Base-by-base conservation (phyloP, 2,329 filamentous ascomycete species). In the Fusarium oxysporum region DNA sequence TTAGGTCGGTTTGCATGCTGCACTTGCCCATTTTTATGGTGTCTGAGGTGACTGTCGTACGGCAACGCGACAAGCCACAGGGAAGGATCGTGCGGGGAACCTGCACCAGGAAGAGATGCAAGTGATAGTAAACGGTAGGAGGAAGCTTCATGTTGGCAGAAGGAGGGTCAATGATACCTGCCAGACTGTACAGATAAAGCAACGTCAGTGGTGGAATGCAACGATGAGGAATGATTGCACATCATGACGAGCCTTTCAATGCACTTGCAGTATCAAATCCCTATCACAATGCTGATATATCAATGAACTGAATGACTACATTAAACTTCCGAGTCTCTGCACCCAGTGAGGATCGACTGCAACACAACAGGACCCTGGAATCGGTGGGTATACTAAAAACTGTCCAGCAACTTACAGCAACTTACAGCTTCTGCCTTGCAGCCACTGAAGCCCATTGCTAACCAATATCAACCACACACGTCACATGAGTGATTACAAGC, bases 31-130 rank as follows among this genome's bases (percentile, higher is more conserved):
- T 68, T 62, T 66, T 62, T 41, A n/a, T 54, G 41, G 38, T 68
- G 38, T 64, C 67, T 56, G 32, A 55, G 44, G 50, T 62, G 62
- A 63, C 40, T 30, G 53, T 65, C 51, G 65, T 58, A 59, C 41
- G 30, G 66, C 59, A 70, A 70, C 60, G 33, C 25, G 37, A 48
- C 63, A 72, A 72, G 68, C 69, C 69, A 71, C 58, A 25, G 53
- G 37, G 61, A 54, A 50, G 54, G 44, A 51, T 56, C 41, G 65
- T 62, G 70, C 70, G 70, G 70, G 70, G 70, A 70, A 73, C 35
- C 33, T 72, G 64, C 40, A 53, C 30, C 35, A 32, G 21, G 38
- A 33, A 38, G 50, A 23, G 38, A 72, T 70, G 70, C 65, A 70
- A 63, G 68, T 62, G 51, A 70, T 56, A 14, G 40, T 35, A 57